Conservation (phyloP, 306 rosid genomes). For the Senna tora region DNA sequence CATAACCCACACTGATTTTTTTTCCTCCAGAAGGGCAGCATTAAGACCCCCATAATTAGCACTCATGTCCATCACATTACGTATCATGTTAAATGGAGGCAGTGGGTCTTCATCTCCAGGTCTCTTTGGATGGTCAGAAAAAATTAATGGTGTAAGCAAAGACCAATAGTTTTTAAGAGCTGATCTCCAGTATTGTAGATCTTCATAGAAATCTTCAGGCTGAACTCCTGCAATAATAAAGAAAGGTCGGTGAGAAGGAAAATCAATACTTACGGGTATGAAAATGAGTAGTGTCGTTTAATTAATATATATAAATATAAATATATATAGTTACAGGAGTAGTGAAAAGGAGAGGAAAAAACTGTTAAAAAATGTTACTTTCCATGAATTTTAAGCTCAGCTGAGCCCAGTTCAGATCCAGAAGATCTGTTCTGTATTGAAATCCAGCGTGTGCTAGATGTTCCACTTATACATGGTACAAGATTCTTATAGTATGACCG, state of each 20-base stretch:
- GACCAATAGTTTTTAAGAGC: constrained; percentile 89
- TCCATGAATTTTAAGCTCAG: constrained; percentile 91
- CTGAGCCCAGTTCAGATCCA: constrained; percentile 58
- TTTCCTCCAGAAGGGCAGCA: constrained; percentile 86
- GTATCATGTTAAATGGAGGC: constrained; percentile 97
- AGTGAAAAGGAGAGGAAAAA: constrained; percentile 20
- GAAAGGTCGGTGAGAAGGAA: constrained; percentile 40
- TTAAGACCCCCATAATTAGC: constrained; percentile 89
- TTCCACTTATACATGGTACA: constrained; percentile 83
- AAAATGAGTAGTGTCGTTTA: neutral
- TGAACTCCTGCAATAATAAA: constrained; percentile 74
- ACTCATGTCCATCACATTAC: constrained; percentile 96
- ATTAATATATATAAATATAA: no score
- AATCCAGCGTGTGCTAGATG: constrained; percentile 79
- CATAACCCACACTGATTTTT: constrained; percentile 96
- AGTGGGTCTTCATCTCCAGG: constrained; percentile 99
- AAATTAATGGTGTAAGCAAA: constrained; percentile 90
- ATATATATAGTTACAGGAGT: no score
- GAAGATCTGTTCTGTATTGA: constrained; percentile 84
- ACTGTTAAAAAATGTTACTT: constrained; percentile 53
- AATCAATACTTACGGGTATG: constrained; percentile 11
- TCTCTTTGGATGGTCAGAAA: constrained; percentile 99
- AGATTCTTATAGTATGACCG: constrained; percentile 80
- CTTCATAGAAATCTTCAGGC: constrained; percentile 85
- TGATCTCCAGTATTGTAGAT: constrained; percentile 71